Conservation (phyloP, 2,329 filamentous ascomycete species). For the Paecilomyces dactylethromorphus region DNA sequence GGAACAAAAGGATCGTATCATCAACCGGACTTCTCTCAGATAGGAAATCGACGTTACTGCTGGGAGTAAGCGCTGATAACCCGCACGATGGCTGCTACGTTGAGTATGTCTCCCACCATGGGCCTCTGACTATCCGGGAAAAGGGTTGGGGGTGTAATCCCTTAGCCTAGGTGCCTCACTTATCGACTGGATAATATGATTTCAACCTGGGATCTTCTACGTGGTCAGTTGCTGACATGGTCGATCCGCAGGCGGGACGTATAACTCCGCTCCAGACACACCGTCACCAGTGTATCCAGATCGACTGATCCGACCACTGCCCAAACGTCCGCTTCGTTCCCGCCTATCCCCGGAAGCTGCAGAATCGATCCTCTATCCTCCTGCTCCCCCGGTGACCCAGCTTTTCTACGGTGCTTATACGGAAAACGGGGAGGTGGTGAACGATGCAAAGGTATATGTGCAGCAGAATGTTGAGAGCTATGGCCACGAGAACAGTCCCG, state of each 20-base stretch:
- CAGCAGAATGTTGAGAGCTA: conserved; percentile 38
- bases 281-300: conserved; percentile 77
- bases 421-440: conserved; percentile 49
- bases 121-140: conserved; percentile 11
- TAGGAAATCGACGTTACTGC: conserved; percentile 19
- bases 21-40: neutral
- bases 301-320: conserved; percentile 85
- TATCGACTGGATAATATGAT: conserved; percentile 8
- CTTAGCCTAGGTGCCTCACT: neutral
- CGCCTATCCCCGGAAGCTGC: conserved; percentile 79
- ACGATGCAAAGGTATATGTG: conserved; percentile 39
- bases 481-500: conserved; percentile 30
- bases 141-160: conserved; percentile 3
- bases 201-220: conserved; percentile 14
- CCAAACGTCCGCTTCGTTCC: conserved; percentile 80
- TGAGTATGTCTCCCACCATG: conserved; percentile 32
- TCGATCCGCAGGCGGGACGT: conserved; percentile 40
- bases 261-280: conserved; percentile 57
- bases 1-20: conserved; percentile 4
- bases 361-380: conserved; percentile 74
- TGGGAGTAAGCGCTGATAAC: conserved; percentile 18
- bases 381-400: conserved; percentile 62
- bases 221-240: conserved; percentile 31
- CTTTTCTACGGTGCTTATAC: conserved; percentile 67
- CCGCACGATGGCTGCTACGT: conserved; percentile 36